Evolutionary conservation across 2,329 filamentous ascomycete genomes (phyloP).

Genomic region (Exophiala bonariae): DNA sequence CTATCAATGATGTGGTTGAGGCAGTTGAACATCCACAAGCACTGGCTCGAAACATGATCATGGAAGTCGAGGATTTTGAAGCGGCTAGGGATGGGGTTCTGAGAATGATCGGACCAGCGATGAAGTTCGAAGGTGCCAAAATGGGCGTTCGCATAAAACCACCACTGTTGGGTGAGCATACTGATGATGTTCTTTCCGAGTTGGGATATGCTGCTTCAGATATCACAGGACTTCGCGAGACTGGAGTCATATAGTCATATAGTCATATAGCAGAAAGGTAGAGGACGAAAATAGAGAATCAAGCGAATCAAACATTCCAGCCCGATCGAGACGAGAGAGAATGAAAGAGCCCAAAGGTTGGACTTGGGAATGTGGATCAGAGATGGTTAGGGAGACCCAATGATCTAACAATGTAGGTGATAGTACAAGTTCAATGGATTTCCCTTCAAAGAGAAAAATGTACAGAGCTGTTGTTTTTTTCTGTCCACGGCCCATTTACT

Average conservation of each 20-base stretch:
- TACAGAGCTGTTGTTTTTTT: slow-evolving; percentile 21
- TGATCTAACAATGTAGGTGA: slow-evolving; percentile 23
- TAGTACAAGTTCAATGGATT: slow-evolving; percentile 24
- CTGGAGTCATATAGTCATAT: slow-evolving; percentile 19
- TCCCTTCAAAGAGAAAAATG: slow-evolving; percentile 19
- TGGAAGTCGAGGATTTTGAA: slow-evolving; percentile 22
- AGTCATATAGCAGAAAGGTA: slow-evolving; percentile 3
- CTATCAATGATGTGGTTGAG: slow-evolving; percentile 27
- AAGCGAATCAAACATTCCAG: background rate
- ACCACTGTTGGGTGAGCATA: slow-evolving; percentile 25
- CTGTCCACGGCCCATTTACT: slow-evolving; percentile 18
- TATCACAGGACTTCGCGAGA: slow-evolving; percentile 24
- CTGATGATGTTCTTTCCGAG: slow-evolving; percentile 19
- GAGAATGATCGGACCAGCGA: slow-evolving; percentile 23
- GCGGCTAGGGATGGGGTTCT: slow-evolving; percentile 24
- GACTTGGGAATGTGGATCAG: slow-evolving; percentile 4
- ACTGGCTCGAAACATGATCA: slow-evolving; percentile 23
- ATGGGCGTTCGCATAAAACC: slow-evolving; percentile 23
- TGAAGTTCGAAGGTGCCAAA: slow-evolving; percentile 23
- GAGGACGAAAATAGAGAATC: background rate
- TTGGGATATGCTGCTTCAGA: slow-evolving; percentile 21
- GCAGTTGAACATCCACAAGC: slow-evolving; percentile 25
- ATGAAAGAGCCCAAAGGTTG: too few relatives aligned
- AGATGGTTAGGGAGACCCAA: slow-evolving; percentile 20
- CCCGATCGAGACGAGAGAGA: too few relatives aligned